Conservation (phyloP, 2,329 filamentous ascomycete species). For the Coniella lustricola region DNA sequence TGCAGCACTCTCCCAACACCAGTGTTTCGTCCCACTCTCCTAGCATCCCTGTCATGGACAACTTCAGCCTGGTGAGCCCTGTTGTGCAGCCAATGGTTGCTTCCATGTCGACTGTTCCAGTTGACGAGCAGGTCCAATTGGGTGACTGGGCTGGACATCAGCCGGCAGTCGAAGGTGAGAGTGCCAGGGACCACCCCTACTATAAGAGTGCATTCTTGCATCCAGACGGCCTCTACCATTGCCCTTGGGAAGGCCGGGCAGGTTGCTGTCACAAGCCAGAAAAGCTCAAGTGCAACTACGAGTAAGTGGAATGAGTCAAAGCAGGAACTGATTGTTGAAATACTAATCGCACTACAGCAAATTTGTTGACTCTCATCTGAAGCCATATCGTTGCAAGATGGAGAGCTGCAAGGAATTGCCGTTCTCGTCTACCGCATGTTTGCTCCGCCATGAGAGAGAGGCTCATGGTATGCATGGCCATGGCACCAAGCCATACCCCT, state of each 20-base stretch:
- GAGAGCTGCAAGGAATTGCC: slow-evolving; percentile 74
- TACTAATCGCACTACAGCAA: slow-evolving; percentile 54
- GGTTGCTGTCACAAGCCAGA: slow-evolving; percentile 84
- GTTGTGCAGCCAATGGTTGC: slow-evolving; percentile 28
- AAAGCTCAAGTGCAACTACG: slow-evolving; percentile 98
- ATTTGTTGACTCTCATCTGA: slow-evolving; percentile 92
- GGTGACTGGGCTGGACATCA: slow-evolving; percentile 39
- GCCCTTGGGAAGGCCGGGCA: slow-evolving; percentile 69
- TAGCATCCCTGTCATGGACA: slow-evolving; percentile 11
- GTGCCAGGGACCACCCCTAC: slow-evolving; percentile 58
- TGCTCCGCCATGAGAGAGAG: slow-evolving; percentile 91
- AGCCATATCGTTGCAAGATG: slow-evolving; percentile 92
- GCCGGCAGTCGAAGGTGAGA: slow-evolving; percentile 46
- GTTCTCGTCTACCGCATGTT: slow-evolving; percentile 92
- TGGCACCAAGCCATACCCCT: slow-evolving; percentile 85
- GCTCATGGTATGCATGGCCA: slow-evolving; percentile 94
- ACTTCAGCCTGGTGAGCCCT: slow-evolving; percentile 11
- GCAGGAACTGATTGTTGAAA: background rate
- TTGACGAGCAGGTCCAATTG: slow-evolving; percentile 32
- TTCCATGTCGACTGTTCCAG: slow-evolving; percentile 25
- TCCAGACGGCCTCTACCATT: slow-evolving; percentile 82
- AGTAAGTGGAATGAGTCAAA: slow-evolving; percentile 56
- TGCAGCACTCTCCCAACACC: slow-evolving; percentile 36
- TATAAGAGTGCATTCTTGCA: slow-evolving; percentile 61
- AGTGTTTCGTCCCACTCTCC: slow-evolving; percentile 21